Evolutionary conservation across 768 basidiomycete genomes (phyloP).

Genomic region (Chlorophyllum brunneum): DNA sequence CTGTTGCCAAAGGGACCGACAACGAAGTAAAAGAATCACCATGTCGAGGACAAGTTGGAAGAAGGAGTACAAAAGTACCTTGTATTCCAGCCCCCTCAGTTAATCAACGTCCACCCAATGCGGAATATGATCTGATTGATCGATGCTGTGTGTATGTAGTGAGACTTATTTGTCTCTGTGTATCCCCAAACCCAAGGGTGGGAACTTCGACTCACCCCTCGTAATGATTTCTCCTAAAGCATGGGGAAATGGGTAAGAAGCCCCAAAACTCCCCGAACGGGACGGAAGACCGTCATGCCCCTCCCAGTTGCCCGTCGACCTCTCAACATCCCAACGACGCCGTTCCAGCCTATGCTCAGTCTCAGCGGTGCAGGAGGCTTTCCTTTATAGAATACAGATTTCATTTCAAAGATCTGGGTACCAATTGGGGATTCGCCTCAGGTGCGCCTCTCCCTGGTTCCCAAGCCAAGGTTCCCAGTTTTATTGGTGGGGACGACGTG

Average conservation of each 20-base stretch:
- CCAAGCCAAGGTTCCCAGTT: not conserved
- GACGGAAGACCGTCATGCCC: too few relatives aligned
- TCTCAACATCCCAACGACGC: too few relatives aligned
- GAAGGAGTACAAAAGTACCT: slow-evolving; percentile 8
- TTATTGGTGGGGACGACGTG: not conserved
- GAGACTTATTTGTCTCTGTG: not conserved
- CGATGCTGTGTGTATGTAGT: not conserved
- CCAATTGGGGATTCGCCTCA: not conserved
- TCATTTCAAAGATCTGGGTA: not conserved
- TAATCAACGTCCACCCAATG: slow-evolving; percentile 1
- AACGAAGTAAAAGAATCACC: slow-evolving; percentile 3
- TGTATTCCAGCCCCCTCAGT: slow-evolving; percentile 6
- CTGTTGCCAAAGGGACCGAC: slow-evolving; percentile 4
- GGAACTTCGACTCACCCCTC: not conserved
- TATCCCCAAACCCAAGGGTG: not conserved
- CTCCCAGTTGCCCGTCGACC: too few relatives aligned
- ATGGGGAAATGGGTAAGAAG: too few relatives aligned
- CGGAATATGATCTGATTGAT: not conserved
- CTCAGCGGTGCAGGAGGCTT: not conserved
- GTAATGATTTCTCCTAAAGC: not conserved
- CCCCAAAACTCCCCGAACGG: too few relatives aligned
- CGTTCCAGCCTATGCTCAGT: too few relatives aligned
- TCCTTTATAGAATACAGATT: not conserved
- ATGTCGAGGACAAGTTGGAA: slow-evolving; percentile 8
- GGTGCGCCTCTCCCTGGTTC: not conserved